A percentile compares a stretch with the other conserved stretches of the same genome.
phyloP scores from a whole-genome alignment of 495 filamentous ascomycete species.

The Xylaria telfairii region DNA sequence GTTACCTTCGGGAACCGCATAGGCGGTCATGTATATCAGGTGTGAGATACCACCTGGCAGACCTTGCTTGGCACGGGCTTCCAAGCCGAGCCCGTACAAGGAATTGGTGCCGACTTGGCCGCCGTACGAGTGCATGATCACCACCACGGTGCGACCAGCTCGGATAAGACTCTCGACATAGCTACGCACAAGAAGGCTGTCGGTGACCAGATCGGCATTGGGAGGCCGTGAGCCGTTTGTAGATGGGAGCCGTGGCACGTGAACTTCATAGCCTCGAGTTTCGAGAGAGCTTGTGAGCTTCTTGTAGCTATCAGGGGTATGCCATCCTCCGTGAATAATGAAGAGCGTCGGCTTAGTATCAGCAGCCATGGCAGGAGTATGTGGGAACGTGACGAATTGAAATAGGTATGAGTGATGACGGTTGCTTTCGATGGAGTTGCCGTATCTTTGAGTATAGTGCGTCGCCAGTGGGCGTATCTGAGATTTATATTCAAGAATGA shows the following conservation, averaged over 20 bases:
- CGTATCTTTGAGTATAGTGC: not conserved
- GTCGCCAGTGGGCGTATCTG: not conserved
- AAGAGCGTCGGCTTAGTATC: constrained; percentile 24
- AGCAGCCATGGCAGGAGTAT: not conserved
- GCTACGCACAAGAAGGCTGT: constrained; percentile 33
- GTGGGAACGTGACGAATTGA: not conserved
- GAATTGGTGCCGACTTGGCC: constrained; percentile 43
- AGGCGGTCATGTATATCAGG: constrained; percentile 44
- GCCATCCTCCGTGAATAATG: constrained; percentile 41
- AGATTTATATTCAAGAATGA: not conserved
- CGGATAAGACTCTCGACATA: constrained; percentile 37
- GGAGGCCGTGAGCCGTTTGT: constrained; percentile 30
- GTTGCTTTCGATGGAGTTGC: no score
- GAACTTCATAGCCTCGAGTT: constrained; percentile 37
- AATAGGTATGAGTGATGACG: no score
- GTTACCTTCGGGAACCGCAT: constrained; percentile 30
- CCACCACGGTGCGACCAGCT: constrained; percentile 33
- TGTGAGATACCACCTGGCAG: constrained; percentile 36
- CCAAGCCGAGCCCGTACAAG: constrained; percentile 31
- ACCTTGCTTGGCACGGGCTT: constrained; percentile 13
- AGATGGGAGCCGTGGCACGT: constrained; percentile 39
- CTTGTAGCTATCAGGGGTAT: constrained; percentile 36
- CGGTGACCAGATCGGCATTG: constrained; percentile 38
- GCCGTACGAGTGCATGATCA: constrained; percentile 47
- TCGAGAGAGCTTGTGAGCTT: constrained; percentile 40